Evolutionary conservation across 441 rosid genomes (phyloP).

Genomic region (Pelargonium australe): DNA sequence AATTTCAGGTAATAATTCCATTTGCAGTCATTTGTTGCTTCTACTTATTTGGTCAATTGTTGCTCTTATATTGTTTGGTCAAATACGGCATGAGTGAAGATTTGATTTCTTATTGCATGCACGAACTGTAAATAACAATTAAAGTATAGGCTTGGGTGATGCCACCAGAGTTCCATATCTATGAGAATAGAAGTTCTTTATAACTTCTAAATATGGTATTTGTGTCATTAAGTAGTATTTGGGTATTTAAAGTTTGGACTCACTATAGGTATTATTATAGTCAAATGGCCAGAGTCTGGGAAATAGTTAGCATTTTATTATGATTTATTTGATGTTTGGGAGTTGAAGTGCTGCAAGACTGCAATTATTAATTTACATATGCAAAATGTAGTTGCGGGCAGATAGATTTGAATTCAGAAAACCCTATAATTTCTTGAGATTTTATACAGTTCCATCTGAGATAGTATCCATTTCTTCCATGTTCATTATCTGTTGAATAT

Average conservation of each 20-base stretch:
- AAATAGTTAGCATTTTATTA: not conserved
- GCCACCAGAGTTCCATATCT: too few relatives aligned
- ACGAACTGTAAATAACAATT: not conserved
- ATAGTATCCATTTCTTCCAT: not conserved
- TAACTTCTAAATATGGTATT: too few relatives aligned
- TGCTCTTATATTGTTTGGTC: not conserved
- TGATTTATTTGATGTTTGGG: not conserved
- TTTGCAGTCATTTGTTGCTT: not conserved
- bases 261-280: not conserved
- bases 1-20: conserved; percentile 56
- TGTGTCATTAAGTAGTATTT: not conserved
- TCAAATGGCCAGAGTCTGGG: conserved; percentile 1
- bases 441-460: not conserved
- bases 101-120: not conserved
- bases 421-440: not conserved
- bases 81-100: not conserved
- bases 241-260: not conserved
- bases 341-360: not conserved
- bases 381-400: conserved; percentile 3
- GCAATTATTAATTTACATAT: not conserved
- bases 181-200: too few relatives aligned
- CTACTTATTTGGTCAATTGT: not conserved
- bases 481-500: not conserved
- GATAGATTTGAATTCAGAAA: conserved; percentile 1
- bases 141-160: too few relatives aligned